Percentiles rank a stretch among this genome's conserved stretches.
Evolutionary conservation across 1,284 basidiomycete genomes (phyloP).

Genomic region (Cystobasidium sp.): DNA sequence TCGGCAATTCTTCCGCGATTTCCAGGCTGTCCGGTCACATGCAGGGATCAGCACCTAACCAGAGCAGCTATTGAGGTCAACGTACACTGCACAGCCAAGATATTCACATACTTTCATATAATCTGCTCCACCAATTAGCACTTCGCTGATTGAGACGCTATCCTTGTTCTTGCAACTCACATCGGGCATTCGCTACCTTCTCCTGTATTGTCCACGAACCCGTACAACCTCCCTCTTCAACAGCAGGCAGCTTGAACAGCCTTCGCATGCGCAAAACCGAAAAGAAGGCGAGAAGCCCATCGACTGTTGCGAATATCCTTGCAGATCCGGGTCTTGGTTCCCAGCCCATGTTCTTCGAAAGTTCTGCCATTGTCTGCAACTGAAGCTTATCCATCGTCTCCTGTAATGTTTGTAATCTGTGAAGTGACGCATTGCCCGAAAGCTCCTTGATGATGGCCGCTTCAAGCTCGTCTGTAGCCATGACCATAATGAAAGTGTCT

Average conservation of each 20-base stretch:
- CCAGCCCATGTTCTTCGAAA: slow-evolving; percentile 4
- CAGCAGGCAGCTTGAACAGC: slow-evolving; percentile 17
- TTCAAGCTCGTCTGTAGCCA: slow-evolving; percentile 30
- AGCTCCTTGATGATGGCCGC: slow-evolving; percentile 24
- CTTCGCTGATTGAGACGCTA: background rate
- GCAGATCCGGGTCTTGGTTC: background rate
- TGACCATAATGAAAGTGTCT: slow-evolving; percentile 32
- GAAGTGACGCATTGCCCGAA: slow-evolving; percentile 1
- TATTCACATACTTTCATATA: slow-evolving; percentile 39
- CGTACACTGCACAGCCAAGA: slow-evolving; percentile 22
- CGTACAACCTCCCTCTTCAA: slow-evolving; percentile 18
- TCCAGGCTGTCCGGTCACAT: background rate
- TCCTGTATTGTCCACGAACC: slow-evolving; percentile 10
- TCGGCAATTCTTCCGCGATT: slow-evolving; percentile 2
- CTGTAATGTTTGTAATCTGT: slow-evolving; percentile 4
- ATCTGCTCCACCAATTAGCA: background rate
- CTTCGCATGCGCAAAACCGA: slow-evolving; percentile 16
- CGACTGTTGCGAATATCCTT: slow-evolving; percentile 19
- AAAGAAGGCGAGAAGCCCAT: slow-evolving; percentile 17
- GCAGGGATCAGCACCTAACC: no score
- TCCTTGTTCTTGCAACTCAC: slow-evolving; percentile 2
- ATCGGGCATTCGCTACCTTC: slow-evolving; percentile 14
- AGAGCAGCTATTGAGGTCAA: background rate
- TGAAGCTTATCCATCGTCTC: slow-evolving; percentile 12
- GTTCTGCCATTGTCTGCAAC: slow-evolving; percentile 9